Evolutionary conservation across 148 eudicot genomes (phyloP).

Genomic region (Rhododendron griersonianum): DNA sequence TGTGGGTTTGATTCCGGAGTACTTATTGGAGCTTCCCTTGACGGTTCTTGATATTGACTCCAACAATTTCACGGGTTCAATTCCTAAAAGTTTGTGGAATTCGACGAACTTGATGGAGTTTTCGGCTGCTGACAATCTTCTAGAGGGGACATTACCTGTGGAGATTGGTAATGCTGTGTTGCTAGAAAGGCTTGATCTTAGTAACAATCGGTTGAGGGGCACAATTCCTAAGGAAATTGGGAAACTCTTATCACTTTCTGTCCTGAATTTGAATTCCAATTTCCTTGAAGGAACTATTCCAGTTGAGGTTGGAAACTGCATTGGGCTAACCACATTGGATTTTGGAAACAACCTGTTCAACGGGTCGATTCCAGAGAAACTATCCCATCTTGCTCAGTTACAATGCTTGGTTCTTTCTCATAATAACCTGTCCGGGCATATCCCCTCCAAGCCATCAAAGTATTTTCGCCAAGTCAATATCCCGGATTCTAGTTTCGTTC

Average conservation of each 20-base stretch:
- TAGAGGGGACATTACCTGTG: conserved; percentile 31
- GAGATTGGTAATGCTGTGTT: conserved; percentile 36
- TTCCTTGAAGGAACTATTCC: conserved; percentile 36
- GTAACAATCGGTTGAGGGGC: conserved; percentile 33
- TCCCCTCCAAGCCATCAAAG: conserved; percentile 30
- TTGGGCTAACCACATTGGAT: conserved; percentile 39
- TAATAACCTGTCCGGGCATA: conserved; percentile 35
- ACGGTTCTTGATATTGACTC: conserved; percentile 49
- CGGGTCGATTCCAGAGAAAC: conserved; percentile 35
- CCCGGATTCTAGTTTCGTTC: conserved; percentile 44
- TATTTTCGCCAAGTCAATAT: conserved; percentile 39
- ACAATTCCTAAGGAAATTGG: conserved; percentile 35
- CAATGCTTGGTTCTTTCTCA: conserved; percentile 49
- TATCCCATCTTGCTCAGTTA: conserved; percentile 28
- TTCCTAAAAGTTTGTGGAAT: conserved; percentile 41
- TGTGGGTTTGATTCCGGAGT: conserved; percentile 36
- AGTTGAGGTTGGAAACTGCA: conserved; percentile 31
- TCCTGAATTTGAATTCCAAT: conserved; percentile 40
- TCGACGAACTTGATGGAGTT: conserved; percentile 36
- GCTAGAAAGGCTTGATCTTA: conserved; percentile 34
- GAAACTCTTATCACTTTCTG: conserved; percentile 29
- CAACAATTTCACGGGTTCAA: conserved; percentile 38
- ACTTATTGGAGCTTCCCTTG: conserved; percentile 35
- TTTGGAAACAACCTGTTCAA: conserved; percentile 39
- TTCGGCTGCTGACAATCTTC: conserved; percentile 37